A percentile compares a stretch with the other conserved stretches of the same genome.
Conservation (phyloP, 306 rosid species). For the Castanea mollissima region DNA sequence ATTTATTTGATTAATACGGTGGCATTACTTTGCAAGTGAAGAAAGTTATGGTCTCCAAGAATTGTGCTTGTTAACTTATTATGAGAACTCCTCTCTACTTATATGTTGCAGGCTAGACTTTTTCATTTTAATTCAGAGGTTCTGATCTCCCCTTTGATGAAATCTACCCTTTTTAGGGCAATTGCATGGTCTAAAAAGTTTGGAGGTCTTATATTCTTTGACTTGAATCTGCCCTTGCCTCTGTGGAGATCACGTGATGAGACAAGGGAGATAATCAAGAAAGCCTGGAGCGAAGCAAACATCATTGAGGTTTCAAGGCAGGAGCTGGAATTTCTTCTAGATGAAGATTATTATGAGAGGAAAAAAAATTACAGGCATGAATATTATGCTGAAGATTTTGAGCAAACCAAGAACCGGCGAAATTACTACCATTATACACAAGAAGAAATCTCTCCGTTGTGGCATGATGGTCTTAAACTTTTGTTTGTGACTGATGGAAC, state of each 20-base stretch:
- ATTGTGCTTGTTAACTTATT: constrained; percentile 1
- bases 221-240: constrained; percentile 70
- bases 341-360: constrained; percentile 67
- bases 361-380: constrained; percentile 74
- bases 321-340: constrained; percentile 88
- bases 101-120: constrained; percentile 46
- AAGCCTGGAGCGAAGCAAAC: constrained; percentile 80
- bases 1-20: too few species aligned
- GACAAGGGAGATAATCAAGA: constrained; percentile 57
- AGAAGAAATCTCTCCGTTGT: constrained; percentile 74
- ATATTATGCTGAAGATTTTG: constrained; percentile 66
- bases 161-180: constrained; percentile 38
- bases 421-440: constrained; percentile 76
- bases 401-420: constrained; percentile 64
- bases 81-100: constrained; percentile 15
- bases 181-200: constrained; percentile 45
- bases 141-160: constrained; percentile 36
- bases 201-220: constrained; percentile 64
- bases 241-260: constrained; percentile 78
- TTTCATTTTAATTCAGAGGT: constrained; percentile 69
- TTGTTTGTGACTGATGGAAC: constrained; percentile 88
- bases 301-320: constrained; percentile 74
- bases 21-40: too few species aligned
- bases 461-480: constrained; percentile 71
- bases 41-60: too few species aligned